A percentile compares a stretch with the other conserved stretches of the same genome.
Conservation (phyloP, 1,284 basidiomycete species). For the Ustilago hordei region DNA sequence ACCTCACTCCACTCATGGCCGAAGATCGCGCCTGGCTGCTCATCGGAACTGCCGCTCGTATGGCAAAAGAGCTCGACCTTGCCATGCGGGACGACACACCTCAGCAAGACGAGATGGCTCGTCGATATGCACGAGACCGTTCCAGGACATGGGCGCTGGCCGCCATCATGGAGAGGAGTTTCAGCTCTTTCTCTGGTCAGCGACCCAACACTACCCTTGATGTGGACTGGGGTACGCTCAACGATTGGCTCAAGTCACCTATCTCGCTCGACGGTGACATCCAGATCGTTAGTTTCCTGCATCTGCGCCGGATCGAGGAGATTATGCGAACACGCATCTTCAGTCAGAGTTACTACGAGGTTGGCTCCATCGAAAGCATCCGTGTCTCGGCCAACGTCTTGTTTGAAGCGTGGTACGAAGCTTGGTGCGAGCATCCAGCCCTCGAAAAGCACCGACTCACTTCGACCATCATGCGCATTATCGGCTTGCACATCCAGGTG, state of each 20-base stretch:
- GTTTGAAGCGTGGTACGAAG: slow-evolving; percentile 46
- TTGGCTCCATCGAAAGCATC: slow-evolving; percentile 52
- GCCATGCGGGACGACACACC: slow-evolving; percentile 44
- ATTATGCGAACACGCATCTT: slow-evolving; percentile 52
- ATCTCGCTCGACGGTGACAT: slow-evolving; percentile 44
- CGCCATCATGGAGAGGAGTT: slow-evolving; percentile 53
- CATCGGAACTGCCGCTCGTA: slow-evolving; percentile 49
- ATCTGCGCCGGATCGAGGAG: slow-evolving; percentile 49
- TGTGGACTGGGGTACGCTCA: slow-evolving; percentile 49
- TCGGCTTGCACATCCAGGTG: slow-evolving; percentile 48
- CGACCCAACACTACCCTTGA: slow-evolving; percentile 50
- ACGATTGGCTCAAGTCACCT: slow-evolving; percentile 52
- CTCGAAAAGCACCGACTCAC: slow-evolving; percentile 38
- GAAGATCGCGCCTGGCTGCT: slow-evolving; percentile 51
- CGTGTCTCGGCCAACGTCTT: slow-evolving; percentile 49
- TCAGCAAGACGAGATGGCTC: slow-evolving; percentile 34
- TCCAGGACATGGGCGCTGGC: slow-evolving; percentile 50
- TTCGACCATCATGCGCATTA: slow-evolving; percentile 49
- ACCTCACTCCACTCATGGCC: slow-evolving; percentile 50
- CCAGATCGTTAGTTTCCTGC: slow-evolving; percentile 44
- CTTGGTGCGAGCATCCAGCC: slow-evolving; percentile 50
- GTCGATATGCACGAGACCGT: slow-evolving; percentile 46
- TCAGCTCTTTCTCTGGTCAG: slow-evolving; percentile 50
- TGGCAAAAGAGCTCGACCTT: slow-evolving; percentile 50
- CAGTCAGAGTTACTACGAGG: slow-evolving; percentile 53